A percentile compares a stretch with the other conserved stretches of the same genome.
phyloP scores from a whole-genome alignment of 1,284 basidiomycete species.

The Schizopora paradoxa region DNA sequence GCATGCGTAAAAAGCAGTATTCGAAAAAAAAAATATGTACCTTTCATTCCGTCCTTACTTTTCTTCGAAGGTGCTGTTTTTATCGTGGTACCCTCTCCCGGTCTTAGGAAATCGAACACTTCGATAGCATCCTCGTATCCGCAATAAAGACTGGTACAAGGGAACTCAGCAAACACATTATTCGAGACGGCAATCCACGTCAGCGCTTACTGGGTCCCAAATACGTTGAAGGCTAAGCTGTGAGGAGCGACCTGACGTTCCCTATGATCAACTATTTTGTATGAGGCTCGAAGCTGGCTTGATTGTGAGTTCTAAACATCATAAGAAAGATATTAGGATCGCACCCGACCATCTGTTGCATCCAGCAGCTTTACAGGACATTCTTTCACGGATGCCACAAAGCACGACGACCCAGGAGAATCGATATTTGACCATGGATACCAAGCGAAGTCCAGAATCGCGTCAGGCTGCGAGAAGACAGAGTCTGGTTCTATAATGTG shows the following conservation, averaged over 20 bases:
- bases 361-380: slow-evolving; percentile 79
- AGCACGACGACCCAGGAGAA: slow-evolving; percentile 69
- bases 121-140: slow-evolving; percentile 89
- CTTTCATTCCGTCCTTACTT: slow-evolving; percentile 81
- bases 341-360: slow-evolving; percentile 68
- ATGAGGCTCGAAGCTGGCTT: slow-evolving; percentile 77
- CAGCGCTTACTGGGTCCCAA: slow-evolving; percentile 55
- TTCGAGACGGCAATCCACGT: slow-evolving; percentile 1
- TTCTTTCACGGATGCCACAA: slow-evolving; percentile 75
- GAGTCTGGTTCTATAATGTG: slow-evolving; percentile 6
- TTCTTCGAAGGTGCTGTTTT: slow-evolving; percentile 74
- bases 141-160: slow-evolving; percentile 67
- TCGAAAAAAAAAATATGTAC: slow-evolving; percentile 32
- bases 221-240: slow-evolving; percentile 69
- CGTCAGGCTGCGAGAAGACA: slow-evolving; percentile 50
- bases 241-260: slow-evolving; percentile 86
- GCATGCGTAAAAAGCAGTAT: neutral
- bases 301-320: slow-evolving; percentile 2
- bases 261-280: slow-evolving; percentile 84
- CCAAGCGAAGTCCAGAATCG: slow-evolving; percentile 76
- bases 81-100: slow-evolving; percentile 70
- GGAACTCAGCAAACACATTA: neutral
- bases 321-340: slow-evolving; percentile 20
- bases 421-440: slow-evolving; percentile 65
- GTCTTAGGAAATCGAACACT: slow-evolving; percentile 72